Evolutionary conservation across 768 basidiomycete species (phyloP).

Genomic region (Hysterangium stoloniferum): DNA sequence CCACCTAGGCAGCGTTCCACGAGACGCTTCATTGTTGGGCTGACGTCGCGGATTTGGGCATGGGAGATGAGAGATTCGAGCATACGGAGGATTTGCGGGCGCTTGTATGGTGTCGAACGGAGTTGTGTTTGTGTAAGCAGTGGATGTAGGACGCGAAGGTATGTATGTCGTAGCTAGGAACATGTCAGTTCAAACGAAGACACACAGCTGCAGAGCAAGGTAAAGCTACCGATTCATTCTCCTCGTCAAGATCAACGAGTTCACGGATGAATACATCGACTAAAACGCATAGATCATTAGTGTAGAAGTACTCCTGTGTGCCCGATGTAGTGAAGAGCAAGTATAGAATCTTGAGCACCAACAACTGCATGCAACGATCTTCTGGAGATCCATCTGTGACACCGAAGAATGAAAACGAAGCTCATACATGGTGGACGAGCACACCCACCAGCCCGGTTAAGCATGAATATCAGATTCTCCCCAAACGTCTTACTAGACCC

Average conservation of each 20-base stretch:
- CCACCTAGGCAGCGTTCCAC: slow-evolving; percentile 86
- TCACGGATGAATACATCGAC: slow-evolving; percentile 98
- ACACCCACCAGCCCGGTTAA: slow-evolving; percentile 83
- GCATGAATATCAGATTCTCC: slow-evolving; percentile 98
- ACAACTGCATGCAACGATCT: slow-evolving; percentile 88
- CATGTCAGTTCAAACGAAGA: slow-evolving; percentile 2
- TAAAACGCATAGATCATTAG: slow-evolving; percentile 91
- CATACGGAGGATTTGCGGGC: slow-evolving; percentile 76
- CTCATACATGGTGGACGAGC: background rate
- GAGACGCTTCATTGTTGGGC: slow-evolving; percentile 80
- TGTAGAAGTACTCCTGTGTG: slow-evolving; percentile 95
- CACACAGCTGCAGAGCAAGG: background rate
- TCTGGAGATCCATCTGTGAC: slow-evolving; percentile 71
- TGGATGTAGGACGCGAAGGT: slow-evolving; percentile 92
- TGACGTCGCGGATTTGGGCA: slow-evolving; percentile 71
- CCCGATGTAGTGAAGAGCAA: slow-evolving; percentile 90
- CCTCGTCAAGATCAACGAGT: slow-evolving; percentile 84
- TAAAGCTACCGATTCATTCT: slow-evolving; percentile 76
- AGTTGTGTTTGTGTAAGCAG: slow-evolving; percentile 93
- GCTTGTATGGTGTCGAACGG: slow-evolving; percentile 79
- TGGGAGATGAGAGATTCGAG: slow-evolving; percentile 74
- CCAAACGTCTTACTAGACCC: slow-evolving; percentile 92
- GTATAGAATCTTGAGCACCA: slow-evolving; percentile 91
- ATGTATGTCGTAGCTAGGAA: slow-evolving; percentile 82
- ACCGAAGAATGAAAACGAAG: background rate